Evolutionary conservation across 148 eudicot species (phyloP), one percentile per base, ranked within the genome.

Genomic region (Amaranthus palmeri): DNA sequence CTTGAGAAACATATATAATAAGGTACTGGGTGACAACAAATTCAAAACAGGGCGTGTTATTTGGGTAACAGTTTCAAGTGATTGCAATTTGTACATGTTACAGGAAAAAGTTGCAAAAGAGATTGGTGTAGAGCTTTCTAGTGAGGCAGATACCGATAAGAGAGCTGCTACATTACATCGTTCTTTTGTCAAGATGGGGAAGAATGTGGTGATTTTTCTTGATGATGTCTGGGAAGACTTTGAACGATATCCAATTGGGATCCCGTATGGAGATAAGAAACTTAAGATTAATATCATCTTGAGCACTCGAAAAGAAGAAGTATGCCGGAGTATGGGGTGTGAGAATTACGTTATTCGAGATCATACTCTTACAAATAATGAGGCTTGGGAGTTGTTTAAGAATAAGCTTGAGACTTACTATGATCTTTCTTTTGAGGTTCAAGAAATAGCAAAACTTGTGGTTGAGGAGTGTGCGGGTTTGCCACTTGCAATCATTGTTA

Each of bases 271-370:
- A 48, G 58, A 10, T n/a, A 60, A 40, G 36, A 25, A 25, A 25
- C 36, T 25, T 42, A 10, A 46, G 59, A 68, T 60, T 54, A 68
- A 61, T 67, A 25, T 68, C 41, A 61, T 75, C 4, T 44, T 68
- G 42, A 68, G 50, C 11, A 59, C 72, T 40, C 78, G 73, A n/a
- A 49, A 13, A 4, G 17, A 60, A n/a, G 61, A 75, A 15, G 61
- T 75, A 25, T 75, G 78, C 43, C 72, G 68, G 18, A 61, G 59
- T 61, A 75, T 75, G 78, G 72, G 78, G 13, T 75, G 78, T 17
- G 25, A 61, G 41, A 61, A 53, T 4, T 68, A 40, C 6, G 3
- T 53, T 12, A 51, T 68, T 42, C 17, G 51, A 10, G 73, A 57
- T 3, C 14, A 68, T 42, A 18, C 46, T 53, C 73, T 68, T 9